Percentiles rank a stretch among this genome's conserved stretches.
Conservation (phyloP, 306 rosid genomes). For the Trifolium dubium region DNA sequence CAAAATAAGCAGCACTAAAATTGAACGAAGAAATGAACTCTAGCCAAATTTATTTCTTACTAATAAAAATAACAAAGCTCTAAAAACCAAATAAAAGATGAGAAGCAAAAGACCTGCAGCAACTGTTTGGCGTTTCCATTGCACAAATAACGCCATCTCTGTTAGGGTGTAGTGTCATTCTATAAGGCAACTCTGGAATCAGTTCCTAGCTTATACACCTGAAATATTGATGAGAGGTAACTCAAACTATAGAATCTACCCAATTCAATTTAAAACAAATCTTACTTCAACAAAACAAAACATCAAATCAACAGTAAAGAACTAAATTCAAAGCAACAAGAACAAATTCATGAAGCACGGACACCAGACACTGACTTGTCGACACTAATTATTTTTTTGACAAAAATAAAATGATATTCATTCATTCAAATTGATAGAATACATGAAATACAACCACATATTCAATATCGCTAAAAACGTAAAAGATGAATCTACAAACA, state of each 20-base stretch:
- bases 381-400: no score
- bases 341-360: neutral
- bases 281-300: slow-evolving; percentile 9
- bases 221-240: slow-evolving; percentile 40
- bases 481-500: no score
- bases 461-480: no score
- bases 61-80: slow-evolving; percentile 6
- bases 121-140: slow-evolving; percentile 56
- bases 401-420: no score
- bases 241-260: neutral
- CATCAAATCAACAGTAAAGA: neutral
- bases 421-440: no score
- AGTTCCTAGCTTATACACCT: slow-evolving; percentile 70
- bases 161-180: slow-evolving; percentile 79
- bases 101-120: slow-evolving; percentile 79
- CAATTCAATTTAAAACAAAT: slow-evolving; percentile 21
- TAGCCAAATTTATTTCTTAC: slow-evolving; percentile 4
- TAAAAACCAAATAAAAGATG: slow-evolving; percentile 23
- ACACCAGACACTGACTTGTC: no score
- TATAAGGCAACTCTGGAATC: slow-evolving; percentile 80
- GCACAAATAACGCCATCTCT: slow-evolving; percentile 86
- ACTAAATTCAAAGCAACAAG: slow-evolving; percentile 7
- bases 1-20: neutral
- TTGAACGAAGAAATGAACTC: slow-evolving; percentile 6
- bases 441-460: no score